These are phyloP conservation scores for Erythrophleum ivorense DNA, from an alignment of 331 rosid species.

Conservation along the genomic window DNA sequence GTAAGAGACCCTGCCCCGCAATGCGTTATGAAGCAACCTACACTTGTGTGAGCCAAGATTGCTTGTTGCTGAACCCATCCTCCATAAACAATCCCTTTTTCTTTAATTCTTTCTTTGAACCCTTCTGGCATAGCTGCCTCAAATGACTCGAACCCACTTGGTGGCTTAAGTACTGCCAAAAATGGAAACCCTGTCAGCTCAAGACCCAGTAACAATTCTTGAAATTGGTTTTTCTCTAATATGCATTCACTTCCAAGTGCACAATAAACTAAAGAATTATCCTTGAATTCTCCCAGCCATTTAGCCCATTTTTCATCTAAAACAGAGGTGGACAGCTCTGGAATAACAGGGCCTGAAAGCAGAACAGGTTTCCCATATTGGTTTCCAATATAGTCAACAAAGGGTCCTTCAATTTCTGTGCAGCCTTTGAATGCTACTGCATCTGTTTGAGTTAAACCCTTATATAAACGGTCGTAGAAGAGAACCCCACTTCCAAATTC, in stretches of 20 bases:
- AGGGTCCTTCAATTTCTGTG: constrained; percentile 64
- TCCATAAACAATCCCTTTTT: constrained; percentile 36
- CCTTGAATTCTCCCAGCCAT: constrained; percentile 37
- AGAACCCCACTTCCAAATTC: constrained; percentile 50
- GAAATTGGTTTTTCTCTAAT: constrained; percentile 40
- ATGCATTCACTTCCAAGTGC: constrained; percentile 58
- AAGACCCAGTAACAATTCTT: constrained; percentile 60
- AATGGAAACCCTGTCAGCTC: constrained; percentile 57
- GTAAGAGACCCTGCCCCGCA: constrained; percentile 46
- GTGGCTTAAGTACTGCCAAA: constrained; percentile 35
- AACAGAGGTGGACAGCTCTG: constrained; percentile 23
- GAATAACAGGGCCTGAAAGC: constrained; percentile 41
- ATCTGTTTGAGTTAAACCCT: constrained; percentile 30
- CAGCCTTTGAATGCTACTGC: constrained; percentile 57
- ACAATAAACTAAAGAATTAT: constrained; percentile 46
- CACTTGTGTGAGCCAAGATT: constrained; percentile 2
- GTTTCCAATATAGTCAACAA: constrained; percentile 33
- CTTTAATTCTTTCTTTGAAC: constrained; percentile 44
- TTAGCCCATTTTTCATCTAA: constrained; percentile 45
- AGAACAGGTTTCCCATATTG: constrained; percentile 45
- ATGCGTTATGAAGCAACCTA: constrained; percentile 53
- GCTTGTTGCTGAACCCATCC: constrained; percentile 50
- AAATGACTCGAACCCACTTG: constrained; percentile 40
- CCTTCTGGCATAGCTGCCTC: constrained; percentile 56
- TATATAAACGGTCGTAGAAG: constrained; percentile 36